Conservation (phyloP, 345 rosid species). For the Brassica cretica region DNA sequence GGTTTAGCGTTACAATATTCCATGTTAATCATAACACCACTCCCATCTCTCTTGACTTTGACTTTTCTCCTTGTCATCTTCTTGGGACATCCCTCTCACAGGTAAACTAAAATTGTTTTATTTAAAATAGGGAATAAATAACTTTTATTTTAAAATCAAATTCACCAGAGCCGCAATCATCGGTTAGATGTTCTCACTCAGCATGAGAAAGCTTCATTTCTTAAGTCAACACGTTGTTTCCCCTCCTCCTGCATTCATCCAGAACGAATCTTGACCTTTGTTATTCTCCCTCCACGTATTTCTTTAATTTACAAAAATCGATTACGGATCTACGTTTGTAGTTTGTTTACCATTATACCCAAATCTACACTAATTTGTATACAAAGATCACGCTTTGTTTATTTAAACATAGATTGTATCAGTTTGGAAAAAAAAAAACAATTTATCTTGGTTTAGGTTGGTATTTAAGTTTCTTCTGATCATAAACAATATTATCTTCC, state of each 20-base stretch:
- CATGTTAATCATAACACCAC: slow-evolving; percentile 6
- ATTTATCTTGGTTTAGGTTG: not conserved
- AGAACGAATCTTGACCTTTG: slow-evolving; percentile 34
- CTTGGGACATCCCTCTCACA: slow-evolving; percentile 3
- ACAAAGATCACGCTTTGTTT: slow-evolving; percentile 9
- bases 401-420: not conserved
- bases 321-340: not conserved
- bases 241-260: slow-evolving; percentile 16
- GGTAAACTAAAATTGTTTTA: not conserved
- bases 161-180: slow-evolving; percentile 56
- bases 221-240: slow-evolving; percentile 44
- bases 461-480: slow-evolving; percentile 5
- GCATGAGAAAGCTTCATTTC: slow-evolving; percentile 10
- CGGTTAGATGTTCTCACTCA: slow-evolving; percentile 50
- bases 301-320: not conserved
- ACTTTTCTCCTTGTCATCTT: slow-evolving; percentile 31
- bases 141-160: not conserved
- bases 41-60: slow-evolving; percentile 51
- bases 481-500: not conserved
- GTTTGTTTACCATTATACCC: not conserved
- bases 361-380: slow-evolving; percentile 1
- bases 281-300: slow-evolving; percentile 9
- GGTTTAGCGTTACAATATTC: slow-evolving; percentile 34
- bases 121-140: not conserved
- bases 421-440: not conserved